phyloP scores from a whole-genome alignment of 1,139 yeast species.

The Fermentozyma sake region DNA sequence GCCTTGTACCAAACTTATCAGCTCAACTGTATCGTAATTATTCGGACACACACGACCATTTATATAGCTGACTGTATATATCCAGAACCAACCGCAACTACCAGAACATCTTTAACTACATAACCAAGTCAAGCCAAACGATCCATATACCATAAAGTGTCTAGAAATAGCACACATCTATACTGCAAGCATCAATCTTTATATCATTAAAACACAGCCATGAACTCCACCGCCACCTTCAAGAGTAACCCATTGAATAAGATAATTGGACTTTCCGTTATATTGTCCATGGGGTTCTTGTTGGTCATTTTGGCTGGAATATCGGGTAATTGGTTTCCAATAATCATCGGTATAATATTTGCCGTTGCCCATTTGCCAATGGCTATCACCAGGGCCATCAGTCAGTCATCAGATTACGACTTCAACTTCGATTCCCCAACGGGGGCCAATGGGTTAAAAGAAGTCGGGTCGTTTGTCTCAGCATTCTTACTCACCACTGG shows the following conservation, averaged over 20 bases:
- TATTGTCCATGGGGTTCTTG: conserved; percentile 74
- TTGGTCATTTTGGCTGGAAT: conserved; percentile 74
- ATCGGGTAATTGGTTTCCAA: conserved; percentile 75
- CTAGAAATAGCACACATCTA: too few relatives aligned
- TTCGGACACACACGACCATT: too few relatives aligned
- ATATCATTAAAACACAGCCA: too few relatives aligned
- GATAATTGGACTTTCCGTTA: conserved; percentile 68
- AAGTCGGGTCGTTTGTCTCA: conserved; percentile 64
- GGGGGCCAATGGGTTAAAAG: conserved; percentile 34
- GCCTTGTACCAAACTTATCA: too few relatives aligned
- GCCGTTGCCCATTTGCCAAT: conserved; percentile 71
- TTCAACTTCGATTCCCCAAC: conserved; percentile 41
- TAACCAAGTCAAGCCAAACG: too few relatives aligned
- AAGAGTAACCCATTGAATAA: conserved; percentile 59
- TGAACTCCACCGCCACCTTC: conserved; percentile 27
- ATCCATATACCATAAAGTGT: too few relatives aligned
- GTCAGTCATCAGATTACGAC: conserved; percentile 38
- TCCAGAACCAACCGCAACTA: too few relatives aligned
- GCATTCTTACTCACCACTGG: conserved; percentile 67
- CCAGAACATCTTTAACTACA: too few relatives aligned
- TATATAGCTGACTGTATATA: too few relatives aligned
- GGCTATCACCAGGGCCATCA: conserved; percentile 31
- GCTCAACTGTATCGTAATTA: too few relatives aligned
- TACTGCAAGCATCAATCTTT: too few relatives aligned
- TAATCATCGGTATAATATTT: conserved; percentile 49